A percentile compares a stretch with the other conserved stretches of the same genome.
Evolutionary conservation across 2,329 filamentous ascomycete genomes (phyloP).

Genomic region (Remersonia thermophila): DNA sequence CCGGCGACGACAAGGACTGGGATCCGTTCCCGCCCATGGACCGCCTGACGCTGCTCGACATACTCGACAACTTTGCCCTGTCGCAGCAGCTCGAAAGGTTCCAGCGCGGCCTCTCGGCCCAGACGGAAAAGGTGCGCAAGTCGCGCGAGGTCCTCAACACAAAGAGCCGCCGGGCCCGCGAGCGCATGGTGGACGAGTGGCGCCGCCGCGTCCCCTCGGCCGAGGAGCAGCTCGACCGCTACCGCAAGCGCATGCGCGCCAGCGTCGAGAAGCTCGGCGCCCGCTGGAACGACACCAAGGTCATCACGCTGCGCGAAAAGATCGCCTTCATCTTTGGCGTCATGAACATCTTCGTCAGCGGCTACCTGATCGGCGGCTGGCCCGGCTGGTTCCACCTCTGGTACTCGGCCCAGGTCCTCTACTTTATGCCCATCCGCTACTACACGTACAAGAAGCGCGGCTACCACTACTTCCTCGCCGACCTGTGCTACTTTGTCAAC

Average conservation of each 20-base stretch:
- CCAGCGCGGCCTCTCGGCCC: constrained; percentile 67
- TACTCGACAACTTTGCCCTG: constrained; percentile 86
- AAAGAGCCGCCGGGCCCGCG: constrained; percentile 64
- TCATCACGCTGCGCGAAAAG: constrained; percentile 84
- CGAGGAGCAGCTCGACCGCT: constrained; percentile 86
- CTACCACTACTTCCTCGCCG: constrained; percentile 93
- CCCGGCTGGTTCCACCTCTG: constrained; percentile 83
- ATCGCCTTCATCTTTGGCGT: constrained; percentile 91
- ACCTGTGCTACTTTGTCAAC: constrained; percentile 98
- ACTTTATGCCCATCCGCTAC: constrained; percentile 94
- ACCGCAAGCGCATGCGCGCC: constrained; percentile 72
- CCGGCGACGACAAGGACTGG: constrained; percentile 55
- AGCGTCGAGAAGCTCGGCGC: constrained; percentile 78
- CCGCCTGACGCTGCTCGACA: constrained; percentile 78
- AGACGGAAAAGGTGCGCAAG: constrained; percentile 73
- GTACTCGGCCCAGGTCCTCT: constrained; percentile 78
- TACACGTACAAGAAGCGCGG: constrained; percentile 84
- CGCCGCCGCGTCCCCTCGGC: constrained; percentile 71
- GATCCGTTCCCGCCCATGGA: constrained; percentile 80
- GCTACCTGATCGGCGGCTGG: constrained; percentile 77
- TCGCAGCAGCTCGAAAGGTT: constrained; percentile 85
- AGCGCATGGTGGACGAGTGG: constrained; percentile 89
- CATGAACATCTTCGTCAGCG: constrained; percentile 93
- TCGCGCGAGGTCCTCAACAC: constrained; percentile 72
- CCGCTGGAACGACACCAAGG: constrained; percentile 81